Evolutionary conservation across 441 rosid genomes (phyloP).

Genomic region (Brassica hybrid): DNA sequence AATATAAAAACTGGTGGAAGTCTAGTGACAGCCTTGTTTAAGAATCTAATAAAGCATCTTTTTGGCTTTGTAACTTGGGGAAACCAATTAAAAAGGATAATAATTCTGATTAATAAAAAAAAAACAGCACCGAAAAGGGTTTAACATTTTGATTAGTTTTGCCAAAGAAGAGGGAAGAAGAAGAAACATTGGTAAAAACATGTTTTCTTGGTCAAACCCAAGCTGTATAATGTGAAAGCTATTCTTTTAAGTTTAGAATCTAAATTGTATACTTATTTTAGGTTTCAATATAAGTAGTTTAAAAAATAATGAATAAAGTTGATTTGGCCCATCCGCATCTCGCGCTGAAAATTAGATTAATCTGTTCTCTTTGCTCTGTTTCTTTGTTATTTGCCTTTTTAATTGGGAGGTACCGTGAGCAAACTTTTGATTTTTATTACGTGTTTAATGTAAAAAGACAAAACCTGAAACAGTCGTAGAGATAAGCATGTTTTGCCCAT

Average conservation of each 20-base stretch:
- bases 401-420: conserved; percentile 19
- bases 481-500: conserved; percentile 30
- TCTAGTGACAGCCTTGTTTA: conserved; percentile 35
- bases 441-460: conserved; percentile 37
- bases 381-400: conserved; percentile 30
- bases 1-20: conserved; percentile 16
- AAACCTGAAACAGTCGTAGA: conserved; percentile 29
- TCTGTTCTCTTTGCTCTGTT: conserved; percentile 25
- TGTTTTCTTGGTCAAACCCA: conserved; percentile 39
- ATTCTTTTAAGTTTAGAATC: background rate
- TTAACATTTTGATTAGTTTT: conserved; percentile 16
- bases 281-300: background rate
- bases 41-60: conserved; percentile 12
- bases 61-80: conserved; percentile 1
- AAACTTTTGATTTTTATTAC: conserved; percentile 16
- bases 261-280: conserved; percentile 4
- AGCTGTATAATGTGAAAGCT: conserved; percentile 28
- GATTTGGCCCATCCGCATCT: conserved; percentile 61
- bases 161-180: conserved; percentile 9
- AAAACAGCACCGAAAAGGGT: conserved; percentile 27
- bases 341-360: conserved; percentile 73
- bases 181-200: background rate
- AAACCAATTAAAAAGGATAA: background rate
- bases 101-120: background rate
- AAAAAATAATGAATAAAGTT: conserved; percentile 3